Base-by-base conservation (phyloP, 768 basidiomycete genomes). In the Leccinum variicolor region DNA sequence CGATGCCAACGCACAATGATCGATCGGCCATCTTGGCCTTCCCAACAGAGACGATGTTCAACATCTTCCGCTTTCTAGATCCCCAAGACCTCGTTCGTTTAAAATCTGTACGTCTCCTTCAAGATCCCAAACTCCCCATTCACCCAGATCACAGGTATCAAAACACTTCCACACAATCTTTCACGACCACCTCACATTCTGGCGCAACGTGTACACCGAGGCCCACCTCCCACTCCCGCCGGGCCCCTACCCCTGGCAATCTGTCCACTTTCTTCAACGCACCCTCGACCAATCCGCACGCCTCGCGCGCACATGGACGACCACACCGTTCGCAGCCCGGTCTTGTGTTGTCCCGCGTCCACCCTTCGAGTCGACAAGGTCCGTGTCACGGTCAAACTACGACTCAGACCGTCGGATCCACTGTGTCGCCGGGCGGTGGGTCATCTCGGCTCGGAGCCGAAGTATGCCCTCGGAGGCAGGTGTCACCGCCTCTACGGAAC, bases 241-340 rank as follows among this genome's bases (percentile, higher is more conserved):
- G 1, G 65, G 65, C 23, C 60, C 60, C 3, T 66, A 59, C 6
- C 9, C 50, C 17, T 66, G 65, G 66, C 60, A 66, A 53, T 62
- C 63, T 17, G 53, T 8, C 19, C 52, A 14, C 28, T 62, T 56
- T 25, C 57, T 56, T 36, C 66, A 65, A 13, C 56, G 53, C 36
- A 23, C 60, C 9, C 66, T 66, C 56, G 41, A 65, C 26, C 9
- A 39, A 47, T 68, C 66, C 1, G 47, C 45, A 1, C 66, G 54
- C 43, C 51, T 65, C 23, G 58, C 54, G 21, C 50, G 23, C 23
- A 29, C 34, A 6, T 66, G 66, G 65, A 60, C 56, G 19, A 54
- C 63, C 4, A 31, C 50, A 14, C 66, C 56, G 14, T 56, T 60
- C 43, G 31, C 56, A n/a, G 28, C 54, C 43, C 17, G 0, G 0